Conservation (phyloP, 2,329 filamentous ascomycete species). For the Pseudocercospora eumusae region DNA sequence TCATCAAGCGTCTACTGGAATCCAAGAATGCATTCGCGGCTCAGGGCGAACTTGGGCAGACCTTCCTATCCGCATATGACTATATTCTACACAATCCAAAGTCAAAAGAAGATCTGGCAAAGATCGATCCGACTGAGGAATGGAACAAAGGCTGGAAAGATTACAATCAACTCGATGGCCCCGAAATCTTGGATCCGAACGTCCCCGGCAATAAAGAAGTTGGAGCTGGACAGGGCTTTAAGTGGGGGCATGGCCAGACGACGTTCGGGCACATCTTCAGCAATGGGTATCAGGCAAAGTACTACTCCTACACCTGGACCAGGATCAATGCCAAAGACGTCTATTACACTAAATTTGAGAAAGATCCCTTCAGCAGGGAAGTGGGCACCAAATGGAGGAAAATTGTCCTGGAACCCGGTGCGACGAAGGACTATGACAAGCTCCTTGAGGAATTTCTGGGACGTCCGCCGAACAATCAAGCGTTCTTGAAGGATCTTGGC, state of each 20-base stretch:
- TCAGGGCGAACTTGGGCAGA: background rate
- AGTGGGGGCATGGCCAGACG: background rate
- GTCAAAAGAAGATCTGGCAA: background rate
- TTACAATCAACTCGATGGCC: background rate
- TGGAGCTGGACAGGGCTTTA: conserved; percentile 5
- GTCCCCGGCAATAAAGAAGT: conserved; percentile 6
- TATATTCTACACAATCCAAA: background rate
- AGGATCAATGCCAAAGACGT: conserved; percentile 79
- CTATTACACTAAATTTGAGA: conserved; percentile 76
- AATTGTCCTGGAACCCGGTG: conserved; percentile 73
- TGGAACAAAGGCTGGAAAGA: conserved; percentile 3
- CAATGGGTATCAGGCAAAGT: background rate
- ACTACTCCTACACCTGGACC: conserved; percentile 44
- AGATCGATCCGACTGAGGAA: background rate
- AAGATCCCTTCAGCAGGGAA: conserved; percentile 70
- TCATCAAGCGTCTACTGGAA: background rate
- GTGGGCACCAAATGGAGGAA: conserved; percentile 74
- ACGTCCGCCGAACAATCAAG: conserved; percentile 57
- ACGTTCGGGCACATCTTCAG: conserved; percentile 7
- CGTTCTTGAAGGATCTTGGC: conserved; percentile 2
- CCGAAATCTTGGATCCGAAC: background rate
- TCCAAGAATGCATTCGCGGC: background rate
- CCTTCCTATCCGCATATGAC: background rate
- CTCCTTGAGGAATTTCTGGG: conserved; percentile 75
- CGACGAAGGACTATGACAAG: conserved; percentile 70